A percentile compares a stretch with the other conserved stretches of the same genome.
These are phyloP conservation scores for Penicillium sp. DNA, from an alignment of 2,329 filamentous ascomycete genomes.

Conservation along the genomic window DNA sequence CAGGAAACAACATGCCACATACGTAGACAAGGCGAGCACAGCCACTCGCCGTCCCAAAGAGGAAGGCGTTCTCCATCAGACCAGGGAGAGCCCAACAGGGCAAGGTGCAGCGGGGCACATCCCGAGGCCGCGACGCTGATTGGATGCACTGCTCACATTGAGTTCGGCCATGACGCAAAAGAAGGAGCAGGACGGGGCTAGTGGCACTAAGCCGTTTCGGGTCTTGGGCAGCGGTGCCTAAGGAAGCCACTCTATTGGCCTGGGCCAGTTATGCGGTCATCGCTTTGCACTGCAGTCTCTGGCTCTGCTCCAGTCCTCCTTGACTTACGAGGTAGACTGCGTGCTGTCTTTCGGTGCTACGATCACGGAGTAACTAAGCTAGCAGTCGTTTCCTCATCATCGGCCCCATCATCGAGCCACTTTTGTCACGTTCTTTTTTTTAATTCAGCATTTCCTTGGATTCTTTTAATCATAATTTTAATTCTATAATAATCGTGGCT, in stretches of 20 bases:
- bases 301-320: no score
- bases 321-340: no score
- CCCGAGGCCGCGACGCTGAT: neutral
- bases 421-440: no score
- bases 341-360: no score
- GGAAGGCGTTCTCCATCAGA: neutral
- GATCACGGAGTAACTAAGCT: no score
- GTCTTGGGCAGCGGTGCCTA: neutral
- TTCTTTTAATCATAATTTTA: neutral
- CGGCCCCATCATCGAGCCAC: no score
- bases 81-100: neutral
- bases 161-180: constrained; percentile 9
- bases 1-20: no score
- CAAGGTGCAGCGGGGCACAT: neutral
- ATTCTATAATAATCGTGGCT: neutral
- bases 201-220: neutral
- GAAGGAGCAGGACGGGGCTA: neutral
- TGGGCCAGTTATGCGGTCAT: no score
- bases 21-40: neutral
- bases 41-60: constrained; percentile 2
- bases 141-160: neutral
- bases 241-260: neutral
- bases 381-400: neutral
- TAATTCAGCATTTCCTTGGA: no score
- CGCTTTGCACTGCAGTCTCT: neutral